Percentiles rank a stretch among this genome's conserved stretches.
phyloP scores from a whole-genome alignment of 768 basidiomycete genomes.

The Suillus paluster region DNA sequence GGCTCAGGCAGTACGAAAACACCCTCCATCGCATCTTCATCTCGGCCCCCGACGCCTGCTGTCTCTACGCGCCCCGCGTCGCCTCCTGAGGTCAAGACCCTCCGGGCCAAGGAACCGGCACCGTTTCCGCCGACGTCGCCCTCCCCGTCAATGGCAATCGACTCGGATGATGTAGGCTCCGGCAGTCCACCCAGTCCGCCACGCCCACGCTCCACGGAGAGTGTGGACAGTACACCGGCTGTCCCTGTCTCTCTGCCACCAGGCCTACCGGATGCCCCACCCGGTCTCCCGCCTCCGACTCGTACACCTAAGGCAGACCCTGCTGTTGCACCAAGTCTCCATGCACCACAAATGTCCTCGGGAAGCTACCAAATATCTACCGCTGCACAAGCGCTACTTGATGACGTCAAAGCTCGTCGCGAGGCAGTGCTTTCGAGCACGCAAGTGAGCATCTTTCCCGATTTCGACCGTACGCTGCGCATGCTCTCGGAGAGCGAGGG shows the following conservation, averaged over 20 bases:
- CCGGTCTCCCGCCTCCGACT: conserved; percentile 56
- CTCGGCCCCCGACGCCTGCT: conserved; percentile 64
- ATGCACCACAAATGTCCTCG: conserved; percentile 50
- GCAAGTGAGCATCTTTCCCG: conserved; percentile 76
- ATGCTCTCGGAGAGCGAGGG: conserved; percentile 67
- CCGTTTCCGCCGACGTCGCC: conserved; percentile 45
- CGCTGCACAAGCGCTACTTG: conserved; percentile 81
- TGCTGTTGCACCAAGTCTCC: conserved; percentile 49
- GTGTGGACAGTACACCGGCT: conserved; percentile 34
- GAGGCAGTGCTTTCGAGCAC: conserved; percentile 53
- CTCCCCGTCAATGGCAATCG: conserved; percentile 51
- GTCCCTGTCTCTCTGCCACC: conserved; percentile 45
- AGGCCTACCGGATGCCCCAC: conserved; percentile 56
- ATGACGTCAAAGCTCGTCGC: conserved; percentile 79
- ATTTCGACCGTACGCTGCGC: conserved; percentile 84
- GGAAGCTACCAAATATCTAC: conserved; percentile 86
- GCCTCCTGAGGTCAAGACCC: conserved; percentile 45
- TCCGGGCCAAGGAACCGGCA: conserved; percentile 47
- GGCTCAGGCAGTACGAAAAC: conserved; percentile 44
- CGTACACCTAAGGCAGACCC: conserved; percentile 54
- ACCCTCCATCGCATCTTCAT: conserved; percentile 52
- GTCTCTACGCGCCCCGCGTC: conserved; percentile 43
- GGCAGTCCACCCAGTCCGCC: conserved; percentile 48
- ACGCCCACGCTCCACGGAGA: conserved; percentile 46
- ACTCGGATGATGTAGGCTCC: conserved; percentile 56